Conservation (phyloP, 345 rosid genomes). For the Diplotaxis tenuifolia region DNA sequence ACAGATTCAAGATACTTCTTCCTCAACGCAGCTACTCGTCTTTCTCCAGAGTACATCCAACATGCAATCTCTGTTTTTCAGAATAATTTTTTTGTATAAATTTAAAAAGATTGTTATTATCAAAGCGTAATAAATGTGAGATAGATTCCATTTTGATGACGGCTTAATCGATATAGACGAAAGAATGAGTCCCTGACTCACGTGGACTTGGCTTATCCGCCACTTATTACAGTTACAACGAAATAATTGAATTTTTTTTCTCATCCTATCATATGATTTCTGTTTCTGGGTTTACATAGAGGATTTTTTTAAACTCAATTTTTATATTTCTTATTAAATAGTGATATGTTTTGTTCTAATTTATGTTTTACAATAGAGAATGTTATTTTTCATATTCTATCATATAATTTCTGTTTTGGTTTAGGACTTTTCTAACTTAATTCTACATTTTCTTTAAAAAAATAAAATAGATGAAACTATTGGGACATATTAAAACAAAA, state of each 20-base stretch:
- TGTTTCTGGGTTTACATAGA: background rate
- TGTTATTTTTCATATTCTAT: too few relatives aligned
- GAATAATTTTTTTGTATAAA: too few relatives aligned
- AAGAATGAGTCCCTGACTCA: conserved; percentile 49
- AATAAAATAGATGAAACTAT: too few relatives aligned
- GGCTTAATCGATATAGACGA: conserved; percentile 37
- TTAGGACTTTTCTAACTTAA: background rate
- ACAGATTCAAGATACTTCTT: conserved; percentile 96
- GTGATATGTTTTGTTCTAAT: too few relatives aligned
- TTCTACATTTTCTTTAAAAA: background rate
- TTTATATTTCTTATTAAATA: too few relatives aligned
- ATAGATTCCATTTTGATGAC: conserved; percentile 32
- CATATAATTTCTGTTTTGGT: background rate
- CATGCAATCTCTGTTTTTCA: conserved; percentile 76
- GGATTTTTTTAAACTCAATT: background rate
- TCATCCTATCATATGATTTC: background rate
- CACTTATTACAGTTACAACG: background rate
- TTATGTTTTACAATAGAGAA: background rate
- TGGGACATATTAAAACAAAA: background rate
- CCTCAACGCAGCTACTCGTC: conserved; percentile 87
- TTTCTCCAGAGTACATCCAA: conserved; percentile 98
- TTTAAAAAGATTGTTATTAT: background rate
- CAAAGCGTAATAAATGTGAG: conserved; percentile 23
- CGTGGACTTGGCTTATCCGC: conserved; percentile 46
- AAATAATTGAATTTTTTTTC: background rate